Base-by-base conservation (phyloP, 164 flowering plant genomes). In the Amborella trichopoda region DNA sequence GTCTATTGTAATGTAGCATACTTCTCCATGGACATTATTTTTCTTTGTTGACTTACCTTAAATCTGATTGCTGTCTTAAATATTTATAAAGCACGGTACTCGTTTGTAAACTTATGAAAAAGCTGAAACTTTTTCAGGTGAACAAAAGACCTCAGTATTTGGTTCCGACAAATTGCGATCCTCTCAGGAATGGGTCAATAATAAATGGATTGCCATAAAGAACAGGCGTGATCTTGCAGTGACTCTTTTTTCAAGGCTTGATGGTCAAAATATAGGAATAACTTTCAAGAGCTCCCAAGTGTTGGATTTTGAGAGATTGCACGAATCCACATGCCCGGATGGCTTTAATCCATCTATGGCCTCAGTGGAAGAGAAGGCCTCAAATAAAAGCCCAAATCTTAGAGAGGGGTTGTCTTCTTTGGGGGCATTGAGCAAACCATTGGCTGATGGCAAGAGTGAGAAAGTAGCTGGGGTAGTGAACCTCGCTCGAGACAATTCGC, bases 141-240 rank as follows among this genome's bases (percentile, higher is more conserved):
- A 84, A 54, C 71, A 68, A 26, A 64, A 30, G 39, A 56, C 58
- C 24, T 52, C 56, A 4, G 43, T 55, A 12, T 69, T 80, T 42
- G 26, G 38, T 23, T 32, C 21, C 11, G 46, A 23, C 23, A 73
- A 75, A 40, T 46, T 89, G 55, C 72, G 97, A 49, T 65, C 33
- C 52, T 84, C 95, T 25, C 81, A 68, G 53, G 97, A 84, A 41
- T 84, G 95, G 95, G 21, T 73, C 28, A 66, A 57, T 33, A 66
- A 58, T 53, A 42, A 47, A 38, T 88, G 96, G 96, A 67, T 42
- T 18, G 42, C 26, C 28, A 26, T 80, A 1, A 71, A 65, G 43
- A 70, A 63, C 6, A 73, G 74, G 54, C 72, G 76, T 9, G 91
- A 83, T 19, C 42, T 81, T 27, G 75, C 57, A n/a, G 36, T 23